Base-by-base conservation (phyloP, 768 basidiomycete genomes). In the Podaxis sp. region DNA sequence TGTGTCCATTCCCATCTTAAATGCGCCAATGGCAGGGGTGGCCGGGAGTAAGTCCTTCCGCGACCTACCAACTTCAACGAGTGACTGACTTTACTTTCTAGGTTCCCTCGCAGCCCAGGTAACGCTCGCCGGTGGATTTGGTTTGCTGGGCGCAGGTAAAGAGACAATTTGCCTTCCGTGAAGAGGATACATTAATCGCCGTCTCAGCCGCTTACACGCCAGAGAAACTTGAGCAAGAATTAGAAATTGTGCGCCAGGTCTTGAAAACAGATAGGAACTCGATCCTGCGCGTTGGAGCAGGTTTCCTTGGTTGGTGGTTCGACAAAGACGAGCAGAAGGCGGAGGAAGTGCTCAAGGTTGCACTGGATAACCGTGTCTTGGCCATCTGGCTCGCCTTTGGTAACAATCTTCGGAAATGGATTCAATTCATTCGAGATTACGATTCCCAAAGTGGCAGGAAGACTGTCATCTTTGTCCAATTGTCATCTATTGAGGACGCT, bases 321-420 rank as follows among this genome's bases (percentile, higher is more conserved):
- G 90, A 93, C 56, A 75, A 80, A 48, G 71, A 76, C 11, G 71
- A 74, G 15, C 72, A 72, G 8, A 65, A 72, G 44, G 78, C 81
- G 3, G 67, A 77, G 30, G 73, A 78, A n/a, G 66, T 86, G 36
- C 70, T 92, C 28, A 72, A 77, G 2, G 69, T 78, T 30, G 82
- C 84, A 8, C 77, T 91, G 56, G 80, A 85, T 55, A 78, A 80
- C 58, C 75, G 78, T n/a, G 84, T 90, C 7, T 80, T 79, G 51
- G 87, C 88, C 7, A 73, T 94, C 57, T 94, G 91, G 91, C 78
- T 95, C 48, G 78, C 90, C 0, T 93, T 90, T 69, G 91, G 91
- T 1, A 71, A 77, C 28, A 73, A 87, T 65, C 66, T 89, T 17
- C 73, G 75, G 12, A 69, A 75, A 51, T 94, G 91, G 90, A 80